Conservation (phyloP, 2,329 filamentous ascomycete species). For the Aspergillus fumigatus region DNA sequence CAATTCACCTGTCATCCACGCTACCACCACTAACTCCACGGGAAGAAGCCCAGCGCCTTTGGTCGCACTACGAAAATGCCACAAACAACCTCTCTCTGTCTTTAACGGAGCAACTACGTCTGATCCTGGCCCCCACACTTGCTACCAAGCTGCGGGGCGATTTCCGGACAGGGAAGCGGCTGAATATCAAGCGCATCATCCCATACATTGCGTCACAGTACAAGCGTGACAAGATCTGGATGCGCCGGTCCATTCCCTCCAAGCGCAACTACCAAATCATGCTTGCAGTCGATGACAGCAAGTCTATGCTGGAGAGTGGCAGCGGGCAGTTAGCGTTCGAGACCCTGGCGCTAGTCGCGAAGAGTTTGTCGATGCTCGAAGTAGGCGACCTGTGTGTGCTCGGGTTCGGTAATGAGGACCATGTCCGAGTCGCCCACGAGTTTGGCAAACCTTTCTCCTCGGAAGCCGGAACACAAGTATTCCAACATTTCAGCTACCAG, state of each 20-base stretch:
- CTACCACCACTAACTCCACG: conserved; percentile 41
- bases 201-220: conserved; percentile 97
- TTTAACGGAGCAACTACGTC: conserved; percentile 87
- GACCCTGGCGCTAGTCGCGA: conserved; percentile 85
- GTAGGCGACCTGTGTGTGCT: conserved; percentile 89
- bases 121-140: conserved; percentile 90
- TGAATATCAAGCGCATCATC: conserved; percentile 99
- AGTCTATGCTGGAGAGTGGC: conserved; percentile 81
- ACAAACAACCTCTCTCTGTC: conserved; percentile 84
- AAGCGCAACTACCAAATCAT: conserved; percentile 97
- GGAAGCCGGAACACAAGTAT: conserved; percentile 75
- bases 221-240: conserved; percentile 99
- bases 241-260: conserved; percentile 84
- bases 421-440: conserved; percentile 78
- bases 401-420: conserved; percentile 69
- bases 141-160: conserved; percentile 95
- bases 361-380: conserved; percentile 86
- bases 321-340: conserved; percentile 82
- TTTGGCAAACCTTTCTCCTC: conserved; percentile 77
- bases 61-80: conserved; percentile 76
- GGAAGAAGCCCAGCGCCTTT: conserved; percentile 66
- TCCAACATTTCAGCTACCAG: conserved; percentile 78
- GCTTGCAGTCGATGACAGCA: conserved; percentile 93
- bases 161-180: conserved; percentile 93
- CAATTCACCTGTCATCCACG: conserved; percentile 64